These are phyloP conservation scores for Vitis hybrid DNA, from an alignment of 177 flowering plant species.

Conservation along the genomic window DNA sequence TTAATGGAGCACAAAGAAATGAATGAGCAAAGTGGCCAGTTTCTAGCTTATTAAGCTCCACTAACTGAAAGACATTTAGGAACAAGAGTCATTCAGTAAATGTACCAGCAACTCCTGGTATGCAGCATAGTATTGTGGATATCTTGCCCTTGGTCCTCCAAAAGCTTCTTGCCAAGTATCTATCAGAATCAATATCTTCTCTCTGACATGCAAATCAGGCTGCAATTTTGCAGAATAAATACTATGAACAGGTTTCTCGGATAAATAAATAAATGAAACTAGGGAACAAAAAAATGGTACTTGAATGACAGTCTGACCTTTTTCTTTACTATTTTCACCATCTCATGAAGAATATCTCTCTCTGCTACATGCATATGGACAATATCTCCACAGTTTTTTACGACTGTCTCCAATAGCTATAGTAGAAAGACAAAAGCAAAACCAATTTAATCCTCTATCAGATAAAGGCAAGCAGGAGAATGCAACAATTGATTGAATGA, in stretches of 20 bases:
- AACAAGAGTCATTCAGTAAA: not conserved
- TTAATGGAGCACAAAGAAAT: not conserved
- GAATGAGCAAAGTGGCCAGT: not conserved
- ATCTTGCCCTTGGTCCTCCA: slow-evolving; percentile 96
- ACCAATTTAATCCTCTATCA: slow-evolving; percentile 6
- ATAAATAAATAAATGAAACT: not conserved
- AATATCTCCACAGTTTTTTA: slow-evolving; percentile 95
- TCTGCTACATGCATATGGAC: slow-evolving; percentile 99
- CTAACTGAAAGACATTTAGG: not conserved
- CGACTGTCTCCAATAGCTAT: slow-evolving; percentile 85
- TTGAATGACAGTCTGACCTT: slow-evolving; percentile 51
- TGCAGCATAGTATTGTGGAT: slow-evolving; percentile 93
- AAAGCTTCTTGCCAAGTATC: slow-evolving; percentile 99
- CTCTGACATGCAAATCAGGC: slow-evolving; percentile 92
- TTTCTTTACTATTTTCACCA: slow-evolving; percentile 89
- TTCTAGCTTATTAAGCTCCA: slow-evolving; percentile 4
- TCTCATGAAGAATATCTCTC: slow-evolving; percentile 84
- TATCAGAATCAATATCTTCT: slow-evolving; percentile 83
- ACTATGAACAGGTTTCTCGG: slow-evolving; percentile 4
- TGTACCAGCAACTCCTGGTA: slow-evolving; percentile 94
- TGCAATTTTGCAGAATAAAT: slow-evolving; percentile 31
- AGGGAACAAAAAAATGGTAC: not conserved
- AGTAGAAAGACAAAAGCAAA: slow-evolving; percentile 15
- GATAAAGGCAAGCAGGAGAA: not conserved
- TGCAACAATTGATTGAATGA: not conserved